These are phyloP conservation scores for Patellifolia procumbens DNA, from an alignment of 179 eudicot genomes.

Conservation along the genomic window DNA sequence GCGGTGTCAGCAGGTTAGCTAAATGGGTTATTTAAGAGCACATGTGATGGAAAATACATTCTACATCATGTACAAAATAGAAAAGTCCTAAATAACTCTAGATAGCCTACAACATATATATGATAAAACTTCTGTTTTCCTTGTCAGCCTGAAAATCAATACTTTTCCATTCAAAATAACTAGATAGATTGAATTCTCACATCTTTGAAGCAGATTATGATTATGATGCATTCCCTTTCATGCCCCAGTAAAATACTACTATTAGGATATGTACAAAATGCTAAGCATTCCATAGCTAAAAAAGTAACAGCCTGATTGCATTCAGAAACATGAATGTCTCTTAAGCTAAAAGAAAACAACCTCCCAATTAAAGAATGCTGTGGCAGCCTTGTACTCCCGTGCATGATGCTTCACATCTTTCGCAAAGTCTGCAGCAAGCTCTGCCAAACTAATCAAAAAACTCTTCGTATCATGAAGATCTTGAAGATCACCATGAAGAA, in stretches of 20 bases:
- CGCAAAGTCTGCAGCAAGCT: conserved; percentile 52
- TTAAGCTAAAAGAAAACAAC: conserved; percentile 36
- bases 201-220: too few species aligned
- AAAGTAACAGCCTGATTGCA: neutral
- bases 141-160: neutral
- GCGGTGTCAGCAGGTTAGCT: neutral
- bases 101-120: neutral
- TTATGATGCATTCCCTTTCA: neutral
- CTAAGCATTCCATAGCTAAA: neutral
- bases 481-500: conserved; percentile 83
- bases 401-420: conserved; percentile 52
- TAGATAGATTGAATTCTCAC: too few species aligned
- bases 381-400: conserved; percentile 85
- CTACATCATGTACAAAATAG: neutral
- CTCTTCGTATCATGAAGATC: conserved; percentile 79
- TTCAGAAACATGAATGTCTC: neutral
- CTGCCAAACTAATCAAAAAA: conserved; percentile 76
- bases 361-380: conserved; percentile 92
- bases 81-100: neutral
- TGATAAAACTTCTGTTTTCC: neutral
- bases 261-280: conserved; percentile 8
- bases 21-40: neutral
- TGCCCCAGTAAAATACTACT: neutral
- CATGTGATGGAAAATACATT: neutral
- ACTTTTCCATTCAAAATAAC: neutral